Percentiles rank a stretch among this genome's conserved stretches.
Evolutionary conservation across 1,284 basidiomycete genomes (phyloP).

Genomic region (Athelia sp.): DNA sequence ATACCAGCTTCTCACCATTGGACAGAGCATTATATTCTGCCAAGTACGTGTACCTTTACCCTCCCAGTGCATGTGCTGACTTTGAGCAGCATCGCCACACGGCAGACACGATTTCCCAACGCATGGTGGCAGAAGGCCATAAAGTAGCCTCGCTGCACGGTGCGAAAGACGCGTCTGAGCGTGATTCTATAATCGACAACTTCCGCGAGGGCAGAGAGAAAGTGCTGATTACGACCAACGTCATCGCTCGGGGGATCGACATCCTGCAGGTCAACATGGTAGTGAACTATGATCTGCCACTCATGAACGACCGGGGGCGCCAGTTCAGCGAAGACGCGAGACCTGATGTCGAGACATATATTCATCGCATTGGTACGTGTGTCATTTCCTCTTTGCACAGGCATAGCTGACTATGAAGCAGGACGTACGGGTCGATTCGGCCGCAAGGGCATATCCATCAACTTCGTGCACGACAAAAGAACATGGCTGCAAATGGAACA

Average conservation of each 20-base stretch:
- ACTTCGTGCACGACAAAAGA: conserved; percentile 86
- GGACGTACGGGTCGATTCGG: conserved; percentile 95
- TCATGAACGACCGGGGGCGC: conserved; percentile 66
- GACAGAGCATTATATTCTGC: conserved; percentile 97
- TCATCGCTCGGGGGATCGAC: conserved; percentile 97
- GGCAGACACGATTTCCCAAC: conserved; percentile 87
- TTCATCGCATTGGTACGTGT: conserved; percentile 90
- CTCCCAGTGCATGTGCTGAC: conserved; percentile 2
- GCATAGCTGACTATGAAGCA: conserved; percentile 23
- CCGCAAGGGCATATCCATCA: conserved; percentile 93
- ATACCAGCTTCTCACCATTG: conserved; percentile 90
- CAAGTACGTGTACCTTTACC: conserved; percentile 45
- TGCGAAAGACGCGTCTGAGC: conserved; percentile 84
- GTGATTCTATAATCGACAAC: conserved; percentile 90
- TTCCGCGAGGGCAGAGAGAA: conserved; percentile 97
- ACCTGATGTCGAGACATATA: conserved; percentile 96
- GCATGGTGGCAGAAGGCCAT: conserved; percentile 93
- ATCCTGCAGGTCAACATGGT: conserved; percentile 99
- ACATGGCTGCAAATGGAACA: conserved; percentile 84
- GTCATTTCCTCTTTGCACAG: conserved; percentile 1
- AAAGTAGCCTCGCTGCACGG: conserved; percentile 96
- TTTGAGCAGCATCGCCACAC: conserved; percentile 73
- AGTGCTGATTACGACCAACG: conserved; percentile 98
- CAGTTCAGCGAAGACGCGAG: conserved; percentile 36
- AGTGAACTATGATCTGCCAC: conserved; percentile 96